Evolutionary conservation across 192 early-diverging fungal genomes (phyloP).

Genomic region (Pilobolus umbonatus): DNA sequence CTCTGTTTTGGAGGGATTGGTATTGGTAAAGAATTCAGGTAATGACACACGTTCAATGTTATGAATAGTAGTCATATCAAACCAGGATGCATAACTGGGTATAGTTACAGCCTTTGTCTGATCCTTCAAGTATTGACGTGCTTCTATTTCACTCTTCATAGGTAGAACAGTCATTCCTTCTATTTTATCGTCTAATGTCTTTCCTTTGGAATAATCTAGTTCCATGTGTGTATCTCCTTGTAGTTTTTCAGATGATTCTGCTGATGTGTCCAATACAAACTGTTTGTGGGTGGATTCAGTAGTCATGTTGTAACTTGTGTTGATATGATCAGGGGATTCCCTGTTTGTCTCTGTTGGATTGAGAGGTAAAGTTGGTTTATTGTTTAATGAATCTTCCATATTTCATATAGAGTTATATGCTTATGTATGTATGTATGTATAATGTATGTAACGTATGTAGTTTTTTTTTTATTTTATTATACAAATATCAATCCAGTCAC

Average conservation of each 20-base stretch:
- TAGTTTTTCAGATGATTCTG: not conserved
- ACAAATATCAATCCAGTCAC: too few relatives aligned
- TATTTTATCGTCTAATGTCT: not conserved
- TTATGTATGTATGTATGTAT: too few relatives aligned
- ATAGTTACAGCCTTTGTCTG: conserved; percentile 71
- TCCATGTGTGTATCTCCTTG: not conserved
- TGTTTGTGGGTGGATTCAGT: not conserved
- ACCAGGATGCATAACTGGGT: conserved; percentile 95
- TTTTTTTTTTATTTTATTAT: too few relatives aligned
- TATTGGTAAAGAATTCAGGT: conserved; percentile 95
- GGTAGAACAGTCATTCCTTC: too few relatives aligned
- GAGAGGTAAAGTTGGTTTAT: too few relatives aligned
- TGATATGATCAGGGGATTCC: too few relatives aligned
- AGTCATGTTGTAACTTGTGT: too few relatives aligned
- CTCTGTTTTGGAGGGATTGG: conserved; percentile 91
- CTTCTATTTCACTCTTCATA: conserved; percentile 54
- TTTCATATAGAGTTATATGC: too few relatives aligned
- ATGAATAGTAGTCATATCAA: conserved; percentile 72
- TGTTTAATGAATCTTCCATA: too few relatives aligned
- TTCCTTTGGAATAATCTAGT: not conserved
- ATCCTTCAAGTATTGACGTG: conserved; percentile 57
- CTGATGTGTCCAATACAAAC: not conserved
- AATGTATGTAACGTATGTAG: too few relatives aligned
- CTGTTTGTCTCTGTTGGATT: too few relatives aligned
- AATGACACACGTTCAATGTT: conserved; percentile 84